Conservation (phyloP, 2,329 filamentous ascomycete species). For the Aspergillus bombycis region DNA sequence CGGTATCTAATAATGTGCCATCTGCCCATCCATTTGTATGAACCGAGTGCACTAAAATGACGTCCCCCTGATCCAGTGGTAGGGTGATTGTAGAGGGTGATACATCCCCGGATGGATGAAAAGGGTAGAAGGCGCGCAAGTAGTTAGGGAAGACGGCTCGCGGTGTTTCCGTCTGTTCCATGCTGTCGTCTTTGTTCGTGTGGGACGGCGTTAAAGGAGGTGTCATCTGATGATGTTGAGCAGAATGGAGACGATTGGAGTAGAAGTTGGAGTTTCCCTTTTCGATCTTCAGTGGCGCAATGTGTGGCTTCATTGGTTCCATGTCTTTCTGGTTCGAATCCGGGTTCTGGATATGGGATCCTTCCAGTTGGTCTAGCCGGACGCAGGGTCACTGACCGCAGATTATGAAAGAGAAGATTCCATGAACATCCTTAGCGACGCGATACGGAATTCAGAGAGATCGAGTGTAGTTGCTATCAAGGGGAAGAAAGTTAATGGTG, state of each 20-base stretch:
- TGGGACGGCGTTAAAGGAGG: constrained; percentile 69
- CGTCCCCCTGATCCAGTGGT: constrained; percentile 84
- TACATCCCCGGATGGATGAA: constrained; percentile 76
- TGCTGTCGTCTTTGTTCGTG: constrained; percentile 64
- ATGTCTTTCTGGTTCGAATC: constrained; percentile 26
- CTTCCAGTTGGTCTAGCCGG: constrained; percentile 11
- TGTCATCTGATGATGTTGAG: constrained; percentile 58
- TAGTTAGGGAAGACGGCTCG: constrained; percentile 88
- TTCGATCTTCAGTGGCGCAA: constrained; percentile 43
- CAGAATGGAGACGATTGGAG: constrained; percentile 28
- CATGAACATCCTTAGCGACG: constrained; percentile 32
- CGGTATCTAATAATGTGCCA: constrained; percentile 83
- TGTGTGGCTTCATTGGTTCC: constrained; percentile 39
- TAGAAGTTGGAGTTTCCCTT: constrained; percentile 36
- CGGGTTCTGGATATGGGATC: background rate
- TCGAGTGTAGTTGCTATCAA: background rate
- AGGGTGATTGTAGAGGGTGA: constrained; percentile 87
- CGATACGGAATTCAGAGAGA: background rate
- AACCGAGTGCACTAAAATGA: constrained; percentile 92
- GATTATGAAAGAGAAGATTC: constrained; percentile 30
- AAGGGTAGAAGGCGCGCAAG: constrained; percentile 89
- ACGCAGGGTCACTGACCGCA: constrained; percentile 36
- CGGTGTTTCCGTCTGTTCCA: constrained; percentile 46
- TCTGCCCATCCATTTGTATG: constrained; percentile 99
- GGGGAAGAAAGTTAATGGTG: background rate